Base-by-base conservation (phyloP, 352 stramenopile species). In the Phytopythium mirpurense region DNA sequence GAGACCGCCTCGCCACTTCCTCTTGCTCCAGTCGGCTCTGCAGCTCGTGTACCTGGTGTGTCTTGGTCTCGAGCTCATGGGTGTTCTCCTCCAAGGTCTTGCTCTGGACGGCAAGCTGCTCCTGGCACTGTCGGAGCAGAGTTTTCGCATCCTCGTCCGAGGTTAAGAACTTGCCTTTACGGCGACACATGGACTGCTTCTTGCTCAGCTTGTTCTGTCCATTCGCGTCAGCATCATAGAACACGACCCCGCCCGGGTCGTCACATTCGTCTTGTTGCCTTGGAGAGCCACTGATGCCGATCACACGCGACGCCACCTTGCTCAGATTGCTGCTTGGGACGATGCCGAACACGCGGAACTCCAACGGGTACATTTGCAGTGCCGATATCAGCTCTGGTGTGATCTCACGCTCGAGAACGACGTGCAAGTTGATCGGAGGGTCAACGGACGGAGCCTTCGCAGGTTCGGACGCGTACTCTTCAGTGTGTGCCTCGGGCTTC, bases 241-340 rank as follows among this genome's bases (percentile, higher is more conserved):
- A 89, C 24, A 65, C 49, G 12, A 86, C 62, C 0, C 67, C 71
- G n/a, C 56, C 65, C 27, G 41, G 45, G 0, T 51, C 38, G n/a
- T 69, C 65, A 5, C 70, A 56, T 4, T 61, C 48, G 0, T 76
- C 55, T 38, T 62, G 54, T 7, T 42, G 43, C 24, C 47, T 59
- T n/a, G 43, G 43, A 10, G 58, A 37, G 10, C 14, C 15, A 69
- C n/a, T 37, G 3, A 67, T 37, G 32, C 80, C 63, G 1, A 87
- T 56, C 10, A 62, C 70, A 18, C 61, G 73, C 12, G 78, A 85
- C 6, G 73, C 72, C n/a, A 89, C 64, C 51, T 83, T 84, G 62
- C 84, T 89, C 16, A 89, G 42, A 40, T 87, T 87, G 47, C 67
- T 91, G 47, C 78, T 91, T 5, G 81, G 81, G 5, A 89, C 81